These are phyloP conservation scores for Hymenoscyphus infarciens DNA, from an alignment of 2,329 filamentous ascomycete genomes.

Conservation along the genomic window DNA sequence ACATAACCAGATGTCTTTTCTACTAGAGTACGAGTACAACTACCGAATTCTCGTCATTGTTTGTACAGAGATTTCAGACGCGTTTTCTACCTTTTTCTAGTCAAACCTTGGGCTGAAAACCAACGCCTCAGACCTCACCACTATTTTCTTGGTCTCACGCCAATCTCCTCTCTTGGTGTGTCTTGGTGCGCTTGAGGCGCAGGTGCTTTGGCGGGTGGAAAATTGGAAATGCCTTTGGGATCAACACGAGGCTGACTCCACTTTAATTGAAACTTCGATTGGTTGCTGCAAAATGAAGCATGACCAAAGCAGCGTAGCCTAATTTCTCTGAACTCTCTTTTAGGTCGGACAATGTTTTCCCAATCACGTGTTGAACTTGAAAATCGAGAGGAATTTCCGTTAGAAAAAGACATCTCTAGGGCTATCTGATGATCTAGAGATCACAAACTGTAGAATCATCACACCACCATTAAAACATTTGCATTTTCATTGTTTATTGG, in stretches of 20 bases:
- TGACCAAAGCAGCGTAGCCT: not conserved
- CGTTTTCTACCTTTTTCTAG: not conserved
- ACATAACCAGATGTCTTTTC: too few relatives aligned
- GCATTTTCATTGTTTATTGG: too few relatives aligned
- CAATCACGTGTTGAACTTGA: not conserved
- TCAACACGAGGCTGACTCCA: not conserved
- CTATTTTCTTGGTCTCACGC: not conserved
- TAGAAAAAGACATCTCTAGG: too few relatives aligned
- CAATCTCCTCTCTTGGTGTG: not conserved
- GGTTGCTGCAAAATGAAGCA: not conserved
- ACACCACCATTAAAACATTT: too few relatives aligned
- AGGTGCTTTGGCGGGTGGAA: not conserved
- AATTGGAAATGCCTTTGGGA: not conserved
- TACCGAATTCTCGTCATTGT: too few relatives aligned
- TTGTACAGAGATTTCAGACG: not conserved
- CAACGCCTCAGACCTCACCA: not conserved
- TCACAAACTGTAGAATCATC: too few relatives aligned
- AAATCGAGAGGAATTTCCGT: not conserved
- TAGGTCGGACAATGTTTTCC: not conserved
- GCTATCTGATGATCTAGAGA: not conserved
- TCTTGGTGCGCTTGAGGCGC: not conserved
- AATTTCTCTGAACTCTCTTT: not conserved
- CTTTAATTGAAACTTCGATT: not conserved
- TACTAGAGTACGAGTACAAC: too few relatives aligned
- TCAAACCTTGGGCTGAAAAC: not conserved